Conservation (phyloP, 208 protist species). For the Spongospora subterranea region DNA sequence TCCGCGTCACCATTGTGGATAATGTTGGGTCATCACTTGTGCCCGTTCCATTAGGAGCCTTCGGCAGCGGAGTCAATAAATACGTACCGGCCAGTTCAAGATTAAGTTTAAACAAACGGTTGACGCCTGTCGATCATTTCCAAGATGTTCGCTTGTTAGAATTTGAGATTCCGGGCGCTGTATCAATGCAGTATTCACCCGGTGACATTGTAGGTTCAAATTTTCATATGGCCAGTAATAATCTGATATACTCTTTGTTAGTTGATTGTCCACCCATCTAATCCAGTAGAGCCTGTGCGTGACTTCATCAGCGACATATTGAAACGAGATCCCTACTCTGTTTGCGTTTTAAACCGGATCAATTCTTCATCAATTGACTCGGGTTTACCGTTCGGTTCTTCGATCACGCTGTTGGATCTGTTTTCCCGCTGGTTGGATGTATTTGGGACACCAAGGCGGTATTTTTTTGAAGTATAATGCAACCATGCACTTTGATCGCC, state of each 20-base stretch:
- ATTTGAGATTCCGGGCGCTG: background rate
- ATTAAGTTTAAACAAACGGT: background rate
- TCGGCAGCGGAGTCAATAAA: background rate
- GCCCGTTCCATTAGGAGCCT: background rate
- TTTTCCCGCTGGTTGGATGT: conserved; percentile 44
- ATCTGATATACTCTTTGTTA: background rate
- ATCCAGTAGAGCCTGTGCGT: background rate
- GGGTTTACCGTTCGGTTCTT: background rate
- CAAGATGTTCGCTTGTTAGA: conserved; percentile 46
- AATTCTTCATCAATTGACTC: background rate
- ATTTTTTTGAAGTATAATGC: conserved; percentile 59
- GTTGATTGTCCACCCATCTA: background rate
- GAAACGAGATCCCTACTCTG: background rate
- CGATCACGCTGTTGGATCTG: conserved; percentile 2
- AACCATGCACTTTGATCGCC: background rate
- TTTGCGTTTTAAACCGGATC: background rate
- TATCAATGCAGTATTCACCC: conserved; percentile 19
- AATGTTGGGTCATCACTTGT: background rate
- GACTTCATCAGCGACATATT: background rate
- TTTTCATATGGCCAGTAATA: background rate
- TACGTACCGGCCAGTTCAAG: background rate
- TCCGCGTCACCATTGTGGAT: background rate
- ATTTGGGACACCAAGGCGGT: conserved; percentile 58
- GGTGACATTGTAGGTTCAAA: background rate
- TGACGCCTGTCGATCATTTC: conserved; percentile 48